These are phyloP conservation scores for Dichotomopilus funicola DNA, from an alignment of 2,329 filamentous ascomycete genomes.

Conservation along the genomic window DNA sequence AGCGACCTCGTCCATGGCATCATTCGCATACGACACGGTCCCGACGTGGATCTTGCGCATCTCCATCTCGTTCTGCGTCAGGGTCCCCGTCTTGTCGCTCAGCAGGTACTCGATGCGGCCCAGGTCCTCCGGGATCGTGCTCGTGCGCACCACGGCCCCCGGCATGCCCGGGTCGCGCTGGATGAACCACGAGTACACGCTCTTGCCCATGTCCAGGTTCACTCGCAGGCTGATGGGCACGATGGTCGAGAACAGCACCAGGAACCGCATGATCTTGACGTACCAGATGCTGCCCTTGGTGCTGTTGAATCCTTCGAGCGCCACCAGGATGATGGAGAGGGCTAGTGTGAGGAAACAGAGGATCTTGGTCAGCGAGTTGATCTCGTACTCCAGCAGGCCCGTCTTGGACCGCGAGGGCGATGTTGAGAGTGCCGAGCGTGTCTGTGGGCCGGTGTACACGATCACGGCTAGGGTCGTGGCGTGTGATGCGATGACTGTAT, in stretches of 20 bases:
- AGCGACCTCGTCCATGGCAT: slow-evolving; percentile 95
- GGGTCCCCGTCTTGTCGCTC: slow-evolving; percentile 95
- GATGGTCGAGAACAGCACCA: slow-evolving; percentile 98
- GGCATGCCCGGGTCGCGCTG: slow-evolving; percentile 85
- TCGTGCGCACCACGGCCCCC: slow-evolving; percentile 88
- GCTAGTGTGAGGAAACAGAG: slow-evolving; percentile 81
- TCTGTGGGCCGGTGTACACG: slow-evolving; percentile 91
- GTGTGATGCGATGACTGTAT: slow-evolving; percentile 92
- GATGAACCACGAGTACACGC: slow-evolving; percentile 92
- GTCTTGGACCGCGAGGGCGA: slow-evolving; percentile 89
- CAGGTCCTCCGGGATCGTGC: slow-evolving; percentile 93
- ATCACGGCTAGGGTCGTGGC: slow-evolving; percentile 83
- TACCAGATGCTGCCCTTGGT: slow-evolving; percentile 73
- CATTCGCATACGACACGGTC: slow-evolving; percentile 95
- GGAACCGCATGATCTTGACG: slow-evolving; percentile 93
- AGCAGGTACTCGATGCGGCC: slow-evolving; percentile 93
- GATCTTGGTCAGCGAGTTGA: slow-evolving; percentile 95
- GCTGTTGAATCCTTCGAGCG: slow-evolving; percentile 71
- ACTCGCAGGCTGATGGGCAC: slow-evolving; percentile 95
- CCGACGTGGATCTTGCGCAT: slow-evolving; percentile 98
- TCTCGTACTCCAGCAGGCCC: slow-evolving; percentile 88
- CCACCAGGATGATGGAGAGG: slow-evolving; percentile 81
- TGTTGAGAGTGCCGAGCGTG: slow-evolving; percentile 87
- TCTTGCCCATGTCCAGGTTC: slow-evolving; percentile 95
- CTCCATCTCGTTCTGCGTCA: slow-evolving; percentile 98